Percentiles rank a stretch among this genome's conserved stretches.
Conservation (phyloP, 1,139 yeast species). For the Suhomyces coccinellae region DNA sequence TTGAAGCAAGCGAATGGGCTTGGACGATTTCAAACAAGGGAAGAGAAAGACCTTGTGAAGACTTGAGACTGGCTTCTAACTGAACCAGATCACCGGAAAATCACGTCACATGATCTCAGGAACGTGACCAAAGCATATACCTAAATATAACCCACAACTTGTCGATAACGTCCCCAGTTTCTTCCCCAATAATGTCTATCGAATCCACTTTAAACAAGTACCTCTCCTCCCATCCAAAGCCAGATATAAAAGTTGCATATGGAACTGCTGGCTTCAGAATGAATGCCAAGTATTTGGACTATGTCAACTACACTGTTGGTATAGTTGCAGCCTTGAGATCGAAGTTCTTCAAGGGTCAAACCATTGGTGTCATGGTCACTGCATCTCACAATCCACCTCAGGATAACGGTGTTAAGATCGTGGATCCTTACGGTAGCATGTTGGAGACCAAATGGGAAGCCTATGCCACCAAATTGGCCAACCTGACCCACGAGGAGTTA, state of each 20-base stretch:
- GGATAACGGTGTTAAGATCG: slow-evolving; percentile 95
- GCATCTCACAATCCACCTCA: slow-evolving; percentile 95
- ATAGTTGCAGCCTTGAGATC: slow-evolving; percentile 82
- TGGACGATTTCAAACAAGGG: too few relatives aligned
- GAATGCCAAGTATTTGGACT: slow-evolving; percentile 68
- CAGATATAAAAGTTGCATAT: slow-evolving; percentile 52
- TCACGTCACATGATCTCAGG: too few relatives aligned
- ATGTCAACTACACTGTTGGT: slow-evolving; percentile 84
- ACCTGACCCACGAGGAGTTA: slow-evolving; percentile 50
- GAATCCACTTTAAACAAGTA: slow-evolving; percentile 12
- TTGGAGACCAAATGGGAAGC: slow-evolving; percentile 82
- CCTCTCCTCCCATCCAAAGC: slow-evolving; percentile 39
- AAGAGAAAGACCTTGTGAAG: too few relatives aligned
- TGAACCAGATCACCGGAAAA: too few relatives aligned
- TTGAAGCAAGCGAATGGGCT: too few relatives aligned
- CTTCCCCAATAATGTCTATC: slow-evolving; percentile 12
- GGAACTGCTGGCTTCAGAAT: slow-evolving; percentile 98
- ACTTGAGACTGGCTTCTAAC: too few relatives aligned
- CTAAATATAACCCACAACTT: background rate
- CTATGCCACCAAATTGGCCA: slow-evolving; percentile 79
- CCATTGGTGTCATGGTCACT: slow-evolving; percentile 90
- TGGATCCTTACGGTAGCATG: slow-evolving; percentile 95
- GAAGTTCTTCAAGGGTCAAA: slow-evolving; percentile 61
- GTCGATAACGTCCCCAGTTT: background rate
- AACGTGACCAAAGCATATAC: background rate